These are phyloP conservation scores for Xylariomycetidae sp. DNA, from an alignment of 2,329 filamentous ascomycete genomes.

Conservation along the genomic window DNA sequence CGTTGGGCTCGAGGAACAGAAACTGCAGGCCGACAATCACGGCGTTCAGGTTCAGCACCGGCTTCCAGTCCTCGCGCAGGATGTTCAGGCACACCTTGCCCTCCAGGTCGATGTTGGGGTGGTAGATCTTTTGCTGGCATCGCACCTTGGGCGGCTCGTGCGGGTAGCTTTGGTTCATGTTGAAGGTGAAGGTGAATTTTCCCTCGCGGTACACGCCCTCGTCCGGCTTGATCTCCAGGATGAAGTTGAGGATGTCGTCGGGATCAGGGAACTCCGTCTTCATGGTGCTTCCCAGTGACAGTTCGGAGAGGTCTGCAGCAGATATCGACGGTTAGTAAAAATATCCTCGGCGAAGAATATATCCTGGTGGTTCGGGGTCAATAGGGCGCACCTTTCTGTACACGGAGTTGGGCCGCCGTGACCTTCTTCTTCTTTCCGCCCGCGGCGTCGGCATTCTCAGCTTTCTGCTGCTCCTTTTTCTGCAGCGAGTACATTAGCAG, in stretches of 20 bases:
- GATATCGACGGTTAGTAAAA: too few relatives aligned
- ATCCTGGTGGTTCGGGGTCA: too few relatives aligned
- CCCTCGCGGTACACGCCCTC: conserved; percentile 87
- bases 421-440: conserved; percentile 97
- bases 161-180: conserved; percentile 91
- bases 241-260: conserved; percentile 82
- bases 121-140: conserved; percentile 97
- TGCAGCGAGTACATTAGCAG: too few relatives aligned
- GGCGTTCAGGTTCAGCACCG: conserved; percentile 91
- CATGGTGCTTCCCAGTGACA: conserved; percentile 76
- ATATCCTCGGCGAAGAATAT: too few relatives aligned
- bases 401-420: conserved; percentile 88
- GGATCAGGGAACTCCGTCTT: conserved; percentile 75
- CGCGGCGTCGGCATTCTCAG: conserved; percentile 72
- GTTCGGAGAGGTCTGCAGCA: conserved; percentile 76
- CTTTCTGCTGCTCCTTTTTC: conserved; percentile 97
- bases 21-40: conserved; percentile 95
- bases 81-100: conserved; percentile 99
- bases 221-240: conserved; percentile 76
- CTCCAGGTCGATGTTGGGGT: conserved; percentile 96
- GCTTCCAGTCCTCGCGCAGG: conserved; percentile 97
- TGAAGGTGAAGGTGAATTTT: conserved; percentile 83
- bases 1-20: conserved; percentile 95
- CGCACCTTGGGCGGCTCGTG: conserved; percentile 97
- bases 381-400: conserved; percentile 77